These are phyloP conservation scores for Termitomyces sp. DNA, from an alignment of 1,284 basidiomycete species.

Conservation along the genomic window DNA sequence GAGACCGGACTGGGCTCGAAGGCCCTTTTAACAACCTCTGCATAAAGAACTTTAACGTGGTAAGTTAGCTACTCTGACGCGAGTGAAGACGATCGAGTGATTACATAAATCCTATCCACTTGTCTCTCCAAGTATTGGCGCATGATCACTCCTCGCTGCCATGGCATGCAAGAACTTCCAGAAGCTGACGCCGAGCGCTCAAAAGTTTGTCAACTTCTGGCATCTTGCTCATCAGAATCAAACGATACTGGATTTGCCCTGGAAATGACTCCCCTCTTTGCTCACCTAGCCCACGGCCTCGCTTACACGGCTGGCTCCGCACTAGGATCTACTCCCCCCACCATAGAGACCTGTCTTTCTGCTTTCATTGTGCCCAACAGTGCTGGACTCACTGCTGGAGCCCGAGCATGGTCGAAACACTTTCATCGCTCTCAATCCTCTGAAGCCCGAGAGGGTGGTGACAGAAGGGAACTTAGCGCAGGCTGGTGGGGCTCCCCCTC, in stretches of 20 bases:
- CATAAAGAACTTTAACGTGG: no score
- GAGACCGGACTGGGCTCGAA: no score
- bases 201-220: constrained; percentile 20
- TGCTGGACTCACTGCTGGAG: constrained; percentile 46
- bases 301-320: constrained; percentile 58
- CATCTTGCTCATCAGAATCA: no score
- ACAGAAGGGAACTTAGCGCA: constrained; percentile 18
- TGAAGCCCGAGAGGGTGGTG: constrained; percentile 11
- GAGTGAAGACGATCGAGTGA: no score
- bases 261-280: constrained; percentile 28
- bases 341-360: constrained; percentile 37
- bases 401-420: constrained; percentile 59
- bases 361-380: constrained; percentile 45
- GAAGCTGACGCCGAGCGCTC: constrained; percentile 32
- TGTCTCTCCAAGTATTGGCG: no score
- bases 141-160: constrained; percentile 31
- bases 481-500: constrained; percentile 56
- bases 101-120: no score
- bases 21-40: no score
- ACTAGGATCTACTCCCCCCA: constrained; percentile 43
- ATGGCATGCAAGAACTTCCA: constrained; percentile 39
- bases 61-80: no score
- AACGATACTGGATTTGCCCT: constrained; percentile 7
- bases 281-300: constrained; percentile 44
- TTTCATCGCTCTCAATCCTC: constrained; percentile 41